These are phyloP conservation scores for Cystoisospora suis DNA, from an alignment of 169 alveolate species.

Conservation along the genomic window DNA sequence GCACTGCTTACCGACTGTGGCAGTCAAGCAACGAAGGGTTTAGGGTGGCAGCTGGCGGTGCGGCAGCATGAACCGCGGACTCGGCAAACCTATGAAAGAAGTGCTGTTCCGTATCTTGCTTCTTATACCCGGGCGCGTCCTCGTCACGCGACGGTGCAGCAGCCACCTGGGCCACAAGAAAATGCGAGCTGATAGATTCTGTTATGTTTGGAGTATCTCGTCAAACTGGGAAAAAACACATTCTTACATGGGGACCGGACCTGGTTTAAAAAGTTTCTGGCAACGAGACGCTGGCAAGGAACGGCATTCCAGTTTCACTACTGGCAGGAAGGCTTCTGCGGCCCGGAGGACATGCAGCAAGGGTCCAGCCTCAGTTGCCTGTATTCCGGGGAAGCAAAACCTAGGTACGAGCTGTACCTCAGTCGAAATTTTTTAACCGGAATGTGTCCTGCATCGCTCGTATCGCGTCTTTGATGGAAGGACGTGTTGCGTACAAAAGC, in stretches of 20 bases:
- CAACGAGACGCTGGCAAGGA: neutral
- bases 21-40: too few relatives aligned
- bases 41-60: too few relatives aligned
- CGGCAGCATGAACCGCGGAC: too few relatives aligned
- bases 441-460: slow-evolving; percentile 6
- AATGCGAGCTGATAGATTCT: too few relatives aligned
- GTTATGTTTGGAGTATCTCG: too few relatives aligned
- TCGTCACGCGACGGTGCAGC: too few relatives aligned
- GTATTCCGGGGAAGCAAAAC: neutral
- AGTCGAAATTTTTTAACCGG: neutral
- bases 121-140: too few relatives aligned
- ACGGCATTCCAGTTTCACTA: neutral
- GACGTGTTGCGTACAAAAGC: neutral
- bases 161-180: too few relatives aligned
- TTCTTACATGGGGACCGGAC: neutral
- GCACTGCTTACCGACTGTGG: too few relatives aligned
- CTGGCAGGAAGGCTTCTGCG: neutral
- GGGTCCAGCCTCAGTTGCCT: neutral
- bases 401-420: neutral
- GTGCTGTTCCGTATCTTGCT: too few relatives aligned
- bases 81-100: too few relatives aligned
- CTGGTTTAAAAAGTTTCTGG: neutral
- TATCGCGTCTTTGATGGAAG: neutral
- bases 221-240: too few relatives aligned
- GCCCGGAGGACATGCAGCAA: neutral